A percentile compares a stretch with the other conserved stretches of the same genome.
Evolutionary conservation across 139 green algal species (phyloP).

Genomic region (Mesotaenium endlicherianum): DNA sequence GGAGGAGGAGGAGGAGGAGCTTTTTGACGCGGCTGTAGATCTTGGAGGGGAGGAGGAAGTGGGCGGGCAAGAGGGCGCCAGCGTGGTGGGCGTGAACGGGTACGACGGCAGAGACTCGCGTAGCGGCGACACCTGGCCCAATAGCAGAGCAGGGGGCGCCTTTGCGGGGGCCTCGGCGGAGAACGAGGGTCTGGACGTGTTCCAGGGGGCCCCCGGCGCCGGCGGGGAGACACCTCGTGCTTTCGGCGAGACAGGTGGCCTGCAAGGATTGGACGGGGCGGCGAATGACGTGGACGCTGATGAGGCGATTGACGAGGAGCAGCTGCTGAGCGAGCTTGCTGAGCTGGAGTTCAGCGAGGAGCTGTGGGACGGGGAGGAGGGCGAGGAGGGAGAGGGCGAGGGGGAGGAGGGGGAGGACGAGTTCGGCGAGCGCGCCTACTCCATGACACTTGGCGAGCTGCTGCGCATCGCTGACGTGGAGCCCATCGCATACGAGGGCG

Average conservation of each 20-base stretch:
- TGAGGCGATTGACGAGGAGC: conserved; percentile 8
- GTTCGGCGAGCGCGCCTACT: neutral
- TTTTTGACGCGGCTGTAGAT: too few species aligned
- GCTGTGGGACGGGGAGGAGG: neutral
- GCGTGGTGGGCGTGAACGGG: neutral
- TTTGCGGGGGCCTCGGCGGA: neutral
- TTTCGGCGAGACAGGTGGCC: neutral
- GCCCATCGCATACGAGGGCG: conserved; percentile 16
- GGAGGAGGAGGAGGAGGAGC: neutral
- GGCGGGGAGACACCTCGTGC: neutral
- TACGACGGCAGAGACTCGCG: neutral
- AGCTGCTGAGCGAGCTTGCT: neutral
- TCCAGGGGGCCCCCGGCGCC: neutral
- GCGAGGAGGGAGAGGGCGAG: neutral
- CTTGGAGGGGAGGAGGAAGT: too few species aligned
- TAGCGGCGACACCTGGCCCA: neutral
- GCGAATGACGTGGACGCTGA: neutral
- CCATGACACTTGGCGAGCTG: conserved; percentile 1
- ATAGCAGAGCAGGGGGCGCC: neutral
- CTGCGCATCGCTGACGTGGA: conserved; percentile 23
- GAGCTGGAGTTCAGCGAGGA: neutral
- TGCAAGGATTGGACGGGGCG: neutral
- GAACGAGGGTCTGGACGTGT: neutral
- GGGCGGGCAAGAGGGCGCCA: neutral
- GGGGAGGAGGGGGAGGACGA: conserved; percentile 23